phyloP scores from a whole-genome alignment of 1,284 basidiomycete species.

The Agroathelia rolfsii region DNA sequence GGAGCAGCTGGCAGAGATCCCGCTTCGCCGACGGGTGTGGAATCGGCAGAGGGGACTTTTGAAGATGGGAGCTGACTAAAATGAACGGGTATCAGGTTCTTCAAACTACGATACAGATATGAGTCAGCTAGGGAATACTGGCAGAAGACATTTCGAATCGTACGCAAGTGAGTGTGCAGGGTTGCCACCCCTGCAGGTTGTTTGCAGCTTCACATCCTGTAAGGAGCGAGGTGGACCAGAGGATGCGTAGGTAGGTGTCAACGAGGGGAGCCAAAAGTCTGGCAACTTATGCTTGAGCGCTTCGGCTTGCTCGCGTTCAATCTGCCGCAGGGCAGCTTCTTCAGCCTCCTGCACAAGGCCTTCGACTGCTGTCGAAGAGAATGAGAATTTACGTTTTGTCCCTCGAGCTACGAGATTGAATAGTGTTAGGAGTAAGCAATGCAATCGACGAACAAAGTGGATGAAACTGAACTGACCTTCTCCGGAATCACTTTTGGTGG shows the following conservation, averaged over 20 bases:
- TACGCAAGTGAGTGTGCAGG: conserved; percentile 68
- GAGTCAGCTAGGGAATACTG: conserved; percentile 4
- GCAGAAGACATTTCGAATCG: conserved; percentile 22
- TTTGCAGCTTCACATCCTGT: conserved; percentile 76
- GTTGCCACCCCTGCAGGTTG: conserved; percentile 73
- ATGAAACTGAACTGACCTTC: conserved; percentile 23
- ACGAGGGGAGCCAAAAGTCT: conserved; percentile 88
- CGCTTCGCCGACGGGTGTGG: conserved; percentile 29
- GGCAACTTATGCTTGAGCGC: conserved; percentile 80
- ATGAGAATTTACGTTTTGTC: conserved; percentile 68
- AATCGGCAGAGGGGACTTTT: conserved; percentile 28
- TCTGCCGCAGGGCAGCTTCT: conserved; percentile 69
- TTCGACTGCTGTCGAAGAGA: conserved; percentile 65
- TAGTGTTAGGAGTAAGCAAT: not conserved
- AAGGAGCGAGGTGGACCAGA: conserved; percentile 54
- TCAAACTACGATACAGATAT: conserved; percentile 38
- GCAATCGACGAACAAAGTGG: not conserved
- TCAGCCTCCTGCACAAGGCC: conserved; percentile 70
- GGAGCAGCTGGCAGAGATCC: conserved; percentile 24
- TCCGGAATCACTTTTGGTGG: conserved; percentile 19
- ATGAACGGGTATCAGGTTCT: conserved; percentile 66
- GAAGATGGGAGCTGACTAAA: conserved; percentile 45
- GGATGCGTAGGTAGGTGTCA: conserved; percentile 73
- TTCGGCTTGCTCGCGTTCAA: conserved; percentile 81
- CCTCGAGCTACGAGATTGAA: conserved; percentile 32